Evolutionary conservation across 495 filamentous ascomycete genomes (phyloP).

Genomic region (Aspergillus haitiensis): DNA sequence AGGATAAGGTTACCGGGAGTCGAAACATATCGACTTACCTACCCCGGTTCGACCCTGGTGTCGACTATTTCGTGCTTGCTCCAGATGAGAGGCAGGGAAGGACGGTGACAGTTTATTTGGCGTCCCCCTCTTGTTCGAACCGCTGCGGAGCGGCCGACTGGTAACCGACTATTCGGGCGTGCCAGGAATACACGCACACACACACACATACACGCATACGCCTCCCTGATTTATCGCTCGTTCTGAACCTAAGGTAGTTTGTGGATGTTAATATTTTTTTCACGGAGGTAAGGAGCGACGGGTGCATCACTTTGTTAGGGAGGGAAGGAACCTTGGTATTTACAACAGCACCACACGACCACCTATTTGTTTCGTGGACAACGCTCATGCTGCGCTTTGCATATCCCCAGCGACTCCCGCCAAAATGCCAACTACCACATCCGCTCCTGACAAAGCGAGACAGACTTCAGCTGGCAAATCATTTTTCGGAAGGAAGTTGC

Average conservation of each 20-base stretch:
- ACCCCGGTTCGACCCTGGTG: conserved; percentile 4
- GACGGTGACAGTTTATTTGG: conserved; percentile 16
- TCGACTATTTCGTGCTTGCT: background rate
- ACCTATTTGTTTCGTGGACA: conserved; percentile 21
- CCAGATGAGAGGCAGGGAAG: conserved; percentile 9
- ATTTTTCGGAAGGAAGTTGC: conserved; percentile 75
- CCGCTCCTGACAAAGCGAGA: conserved; percentile 71
- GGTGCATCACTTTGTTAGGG: background rate
- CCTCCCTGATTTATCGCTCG: background rate
- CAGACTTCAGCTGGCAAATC: conserved; percentile 83
- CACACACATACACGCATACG: background rate
- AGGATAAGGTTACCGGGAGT: conserved; percentile 20
- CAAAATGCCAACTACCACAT: conserved; percentile 58
- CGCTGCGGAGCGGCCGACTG: conserved; percentile 30
- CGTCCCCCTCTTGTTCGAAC: conserved; percentile 22
- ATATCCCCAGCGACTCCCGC: conserved; percentile 39
- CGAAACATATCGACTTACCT: conserved; percentile 7
- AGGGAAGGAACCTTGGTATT: conserved; percentile 7
- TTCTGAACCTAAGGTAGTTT: background rate
- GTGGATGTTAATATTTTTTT: conserved; percentile 7
- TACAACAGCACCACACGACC: conserved; percentile 4
- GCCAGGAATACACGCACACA: conserved; percentile 13
- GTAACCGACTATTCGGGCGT: conserved; percentile 25
- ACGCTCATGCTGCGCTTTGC: conserved; percentile 47
- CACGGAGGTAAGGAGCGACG: conserved; percentile 12